These are phyloP conservation scores for Bocquillonia castaneifolia DNA, from an alignment of 441 rosid genomes.

Conservation along the genomic window DNA sequence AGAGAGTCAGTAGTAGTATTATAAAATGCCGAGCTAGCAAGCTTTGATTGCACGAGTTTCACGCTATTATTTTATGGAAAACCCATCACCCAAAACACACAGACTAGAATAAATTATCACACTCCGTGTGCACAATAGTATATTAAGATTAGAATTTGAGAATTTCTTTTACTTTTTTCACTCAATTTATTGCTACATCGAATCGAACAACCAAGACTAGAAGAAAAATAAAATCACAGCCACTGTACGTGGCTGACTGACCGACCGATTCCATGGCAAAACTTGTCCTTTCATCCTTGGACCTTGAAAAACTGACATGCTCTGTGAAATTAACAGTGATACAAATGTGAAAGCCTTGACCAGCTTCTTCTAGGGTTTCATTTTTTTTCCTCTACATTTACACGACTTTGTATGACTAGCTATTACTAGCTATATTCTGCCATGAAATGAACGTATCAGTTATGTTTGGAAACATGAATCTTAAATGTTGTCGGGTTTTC, in stretches of 20 bases:
- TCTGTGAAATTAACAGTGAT: slow-evolving; percentile 10
- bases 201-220: slow-evolving; percentile 15
- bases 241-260: too few species aligned
- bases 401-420: not conserved
- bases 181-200: slow-evolving; percentile 10
- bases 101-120: not conserved
- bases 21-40: too few species aligned
- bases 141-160: too few species aligned
- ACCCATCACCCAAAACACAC: slow-evolving; percentile 8
- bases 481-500: not conserved
- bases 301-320: not conserved
- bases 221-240: too few species aligned
- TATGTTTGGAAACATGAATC: not conserved
- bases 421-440: not conserved
- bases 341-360: slow-evolving; percentile 26
- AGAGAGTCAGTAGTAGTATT: too few species aligned
- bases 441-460: not conserved
- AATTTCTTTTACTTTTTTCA: too few species aligned
- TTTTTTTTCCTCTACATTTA: not conserved
- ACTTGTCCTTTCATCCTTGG: slow-evolving; percentile 13
- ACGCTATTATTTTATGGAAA: slow-evolving; percentile 7
- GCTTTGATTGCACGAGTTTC: slow-evolving; percentile 2
- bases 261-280: not conserved
- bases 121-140: too few species aligned
- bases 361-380: not conserved